phyloP scores from a whole-genome alignment of 2,329 filamentous ascomycete species.

The Pseudogymnoascus destructans region DNA sequence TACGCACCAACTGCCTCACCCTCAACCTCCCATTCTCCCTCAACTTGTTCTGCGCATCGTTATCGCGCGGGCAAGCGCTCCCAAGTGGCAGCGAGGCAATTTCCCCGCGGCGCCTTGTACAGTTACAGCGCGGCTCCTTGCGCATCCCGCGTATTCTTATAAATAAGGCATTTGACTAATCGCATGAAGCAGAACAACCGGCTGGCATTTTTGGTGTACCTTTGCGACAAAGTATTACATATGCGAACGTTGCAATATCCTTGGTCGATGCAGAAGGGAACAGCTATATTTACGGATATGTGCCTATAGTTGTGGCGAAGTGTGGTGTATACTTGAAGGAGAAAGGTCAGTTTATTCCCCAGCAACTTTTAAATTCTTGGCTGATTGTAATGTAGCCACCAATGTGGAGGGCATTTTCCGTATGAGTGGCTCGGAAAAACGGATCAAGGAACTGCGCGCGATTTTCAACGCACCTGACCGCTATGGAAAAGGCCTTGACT shows the following conservation, averaged over 20 bases:
- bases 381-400: slow-evolving; percentile 49
- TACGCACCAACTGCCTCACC: slow-evolving; percentile 27
- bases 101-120: not conserved
- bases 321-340: slow-evolving; percentile 96
- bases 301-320: slow-evolving; percentile 96
- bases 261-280: slow-evolving; percentile 83
- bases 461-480: slow-evolving; percentile 89
- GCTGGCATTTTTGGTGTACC: slow-evolving; percentile 90
- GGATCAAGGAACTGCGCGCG: slow-evolving; percentile 89
- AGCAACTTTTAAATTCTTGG: not conserved
- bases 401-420: slow-evolving; percentile 94
- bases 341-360: slow-evolving; percentile 54
- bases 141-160: not conserved
- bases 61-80: not conserved
- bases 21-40: not conserved
- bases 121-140: not conserved
- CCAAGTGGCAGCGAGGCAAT: not conserved
- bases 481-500: slow-evolving; percentile 92
- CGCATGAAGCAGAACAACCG: slow-evolving; percentile 25
- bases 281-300: slow-evolving; percentile 97
- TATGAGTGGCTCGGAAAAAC: slow-evolving; percentile 88
- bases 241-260: slow-evolving; percentile 96
- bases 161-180: not conserved
- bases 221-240: slow-evolving; percentile 84
- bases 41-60: not conserved